A percentile compares a stretch with the other conserved stretches of the same genome.
Conservation (phyloP, 371 early-diverging fungal species). For the Entomophthora muscae region DNA sequence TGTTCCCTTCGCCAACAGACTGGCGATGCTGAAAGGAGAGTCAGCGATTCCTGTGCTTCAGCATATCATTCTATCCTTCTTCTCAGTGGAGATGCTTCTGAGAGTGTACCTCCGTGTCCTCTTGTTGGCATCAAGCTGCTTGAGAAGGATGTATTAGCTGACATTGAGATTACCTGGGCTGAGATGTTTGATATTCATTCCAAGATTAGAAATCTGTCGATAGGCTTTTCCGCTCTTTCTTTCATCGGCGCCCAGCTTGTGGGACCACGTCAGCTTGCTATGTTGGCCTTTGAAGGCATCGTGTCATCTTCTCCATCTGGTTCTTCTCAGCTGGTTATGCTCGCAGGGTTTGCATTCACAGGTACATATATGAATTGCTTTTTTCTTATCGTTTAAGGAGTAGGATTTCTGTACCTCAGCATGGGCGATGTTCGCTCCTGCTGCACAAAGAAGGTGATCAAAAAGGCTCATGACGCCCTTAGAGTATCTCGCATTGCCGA, state of each 20-base stretch:
- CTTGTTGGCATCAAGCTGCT: neutral
- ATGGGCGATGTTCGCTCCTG: neutral
- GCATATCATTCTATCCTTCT: conserved; percentile 1
- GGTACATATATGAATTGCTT: neutral
- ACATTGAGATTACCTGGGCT: neutral
- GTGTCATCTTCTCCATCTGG: neutral
- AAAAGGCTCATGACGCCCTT: neutral
- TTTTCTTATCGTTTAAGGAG: neutral
- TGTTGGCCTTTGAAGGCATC: neutral
- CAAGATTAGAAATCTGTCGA: neutral
- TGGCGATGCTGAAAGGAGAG: neutral
- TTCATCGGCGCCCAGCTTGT: conserved; percentile 1
- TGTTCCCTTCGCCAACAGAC: neutral
- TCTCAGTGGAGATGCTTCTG: neutral
- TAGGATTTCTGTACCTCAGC: neutral
- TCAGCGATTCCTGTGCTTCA: neutral
- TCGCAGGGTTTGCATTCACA: neutral
- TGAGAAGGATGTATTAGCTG: neutral
- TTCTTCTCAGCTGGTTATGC: neutral
- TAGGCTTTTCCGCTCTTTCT: neutral
- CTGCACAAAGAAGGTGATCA: neutral
- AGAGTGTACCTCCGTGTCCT: neutral
- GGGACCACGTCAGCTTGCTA: neutral
- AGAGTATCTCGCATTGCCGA: neutral
- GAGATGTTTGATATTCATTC: neutral